Base-by-base conservation (phyloP, 106 monocot species). In the Alisma plantagoaquatica region DNA sequence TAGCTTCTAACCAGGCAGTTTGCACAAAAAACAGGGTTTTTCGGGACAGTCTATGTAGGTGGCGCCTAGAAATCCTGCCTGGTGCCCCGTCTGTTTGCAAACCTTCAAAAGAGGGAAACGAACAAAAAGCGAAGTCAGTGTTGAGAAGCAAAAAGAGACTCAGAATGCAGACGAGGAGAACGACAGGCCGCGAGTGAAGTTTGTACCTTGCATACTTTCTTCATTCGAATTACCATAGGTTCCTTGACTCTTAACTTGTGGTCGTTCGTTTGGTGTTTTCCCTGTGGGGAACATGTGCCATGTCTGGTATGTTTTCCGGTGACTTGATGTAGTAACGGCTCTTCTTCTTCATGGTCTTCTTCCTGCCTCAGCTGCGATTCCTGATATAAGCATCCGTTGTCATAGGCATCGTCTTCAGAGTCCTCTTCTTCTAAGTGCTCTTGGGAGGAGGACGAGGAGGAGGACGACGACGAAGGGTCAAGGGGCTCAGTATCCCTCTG, bases 11-110 rank as follows among this genome's bases (percentile, higher is more conserved):
- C 92, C 92, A 12, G 92, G 92, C 59, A n/a, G 67, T 75, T 93
- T 93, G 30, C 92, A 93, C 35, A 93, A 72, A 67, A 80, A 93
- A 56, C 92, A 93, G 26, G 92, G 92, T 53, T 83, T 87, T 69
- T 45, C 80, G 17, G 92, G 92, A 69, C 92, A 93, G 51, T 93
- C 92, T 27, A 93, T 67, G 71, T 93, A 93, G 41, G 80, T 80
- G 15, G 92, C 87, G 6, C 92, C 92, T 44, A 48, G 54, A 41
- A 93, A 93, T 11, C 92, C 92, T 0, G 92, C 87, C 52, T 77
- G 68, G 27, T 93, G 92, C 2, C 80, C 92, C 25, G 60, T 64
- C 42, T 65, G 66, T 63, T 87, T 93, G 69, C 92, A 93, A 25
- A 87, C 92, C 92, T 92, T n/a, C n/a, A n/a, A n/a, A n/a, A n/a